Evolutionary conservation across 768 basidiomycete species (phyloP).

Genomic region (Boletellus ananiceps): DNA sequence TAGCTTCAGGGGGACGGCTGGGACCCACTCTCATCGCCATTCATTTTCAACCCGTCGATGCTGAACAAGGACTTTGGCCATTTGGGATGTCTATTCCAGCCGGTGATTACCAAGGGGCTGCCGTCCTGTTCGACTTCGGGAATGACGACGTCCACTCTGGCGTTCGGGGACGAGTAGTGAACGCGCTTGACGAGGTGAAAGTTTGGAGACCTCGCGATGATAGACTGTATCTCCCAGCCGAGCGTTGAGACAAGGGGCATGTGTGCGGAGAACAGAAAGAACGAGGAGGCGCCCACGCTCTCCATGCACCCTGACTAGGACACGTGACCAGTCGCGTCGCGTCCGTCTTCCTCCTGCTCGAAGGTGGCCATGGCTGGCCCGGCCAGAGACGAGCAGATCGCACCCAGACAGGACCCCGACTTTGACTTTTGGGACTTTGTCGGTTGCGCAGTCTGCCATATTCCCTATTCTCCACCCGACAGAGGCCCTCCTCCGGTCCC

Average conservation of each 20-base stretch:
- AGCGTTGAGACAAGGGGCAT: constrained; percentile 34
- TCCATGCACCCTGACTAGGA: no score
- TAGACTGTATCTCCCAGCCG: constrained; percentile 47
- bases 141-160: constrained; percentile 34
- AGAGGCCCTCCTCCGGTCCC: constrained; percentile 55
- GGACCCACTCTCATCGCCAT: constrained; percentile 30
- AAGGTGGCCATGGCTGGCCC: constrained; percentile 7
- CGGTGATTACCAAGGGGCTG: constrained; percentile 59
- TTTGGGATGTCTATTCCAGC: constrained; percentile 46
- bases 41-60: constrained; percentile 46
- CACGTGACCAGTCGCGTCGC: constrained; percentile 22
- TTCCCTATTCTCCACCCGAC: constrained; percentile 53
- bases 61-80: constrained; percentile 59
- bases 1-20: background rate
- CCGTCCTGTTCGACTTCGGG: constrained; percentile 46
- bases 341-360: background rate
- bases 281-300: background rate
- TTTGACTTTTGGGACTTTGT: constrained; percentile 83
- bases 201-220: constrained; percentile 36
- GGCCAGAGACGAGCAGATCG: constrained; percentile 7
- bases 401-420: constrained; percentile 16
- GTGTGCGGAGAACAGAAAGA: background rate
- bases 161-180: constrained; percentile 21
- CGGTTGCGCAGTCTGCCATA: constrained; percentile 62
- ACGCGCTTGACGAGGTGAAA: constrained; percentile 44